A percentile compares a stretch with the other conserved stretches of the same genome.
These are phyloP conservation scores for Aspergillus bombycis DNA, from an alignment of 2,329 filamentous ascomycete genomes.

Conservation along the genomic window DNA sequence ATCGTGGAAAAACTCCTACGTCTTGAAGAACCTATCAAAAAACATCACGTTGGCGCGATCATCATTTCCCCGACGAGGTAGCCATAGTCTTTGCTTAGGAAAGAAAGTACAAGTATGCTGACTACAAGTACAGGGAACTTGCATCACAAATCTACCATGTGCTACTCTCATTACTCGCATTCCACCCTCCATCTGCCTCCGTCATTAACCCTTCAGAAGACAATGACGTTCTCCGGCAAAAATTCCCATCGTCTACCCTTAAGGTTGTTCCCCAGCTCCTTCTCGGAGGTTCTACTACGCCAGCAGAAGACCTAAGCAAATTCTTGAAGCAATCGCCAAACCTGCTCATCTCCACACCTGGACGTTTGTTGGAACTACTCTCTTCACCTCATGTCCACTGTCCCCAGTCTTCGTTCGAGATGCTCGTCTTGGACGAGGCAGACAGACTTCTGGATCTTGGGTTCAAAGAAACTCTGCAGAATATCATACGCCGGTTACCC, in stretches of 20 bases:
- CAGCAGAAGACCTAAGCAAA: slow-evolving; percentile 81
- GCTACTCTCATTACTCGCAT: slow-evolving; percentile 73
- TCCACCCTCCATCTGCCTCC: slow-evolving; percentile 75
- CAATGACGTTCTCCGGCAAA: slow-evolving; percentile 38
- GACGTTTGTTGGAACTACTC: slow-evolving; percentile 83
- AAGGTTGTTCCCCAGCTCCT: slow-evolving; percentile 83
- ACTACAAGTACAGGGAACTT: slow-evolving; percentile 66
- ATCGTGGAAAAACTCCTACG: slow-evolving; percentile 80
- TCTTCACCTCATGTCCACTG: slow-evolving; percentile 86
- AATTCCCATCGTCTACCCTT: slow-evolving; percentile 51
- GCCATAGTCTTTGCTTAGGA: background rate
- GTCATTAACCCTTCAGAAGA: slow-evolving; percentile 48
- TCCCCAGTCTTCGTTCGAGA: slow-evolving; percentile 85
- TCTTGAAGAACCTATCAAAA: slow-evolving; percentile 79
- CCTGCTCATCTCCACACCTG: slow-evolving; percentile 86
- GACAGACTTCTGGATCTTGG: slow-evolving; percentile 90
- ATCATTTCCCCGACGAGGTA: slow-evolving; percentile 82
- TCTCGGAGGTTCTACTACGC: slow-evolving; percentile 78
- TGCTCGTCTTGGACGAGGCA: slow-evolving; percentile 90
- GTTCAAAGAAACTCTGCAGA: slow-evolving; percentile 88
- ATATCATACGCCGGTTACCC: slow-evolving; percentile 79
- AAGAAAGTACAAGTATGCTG: slow-evolving; percentile 4
- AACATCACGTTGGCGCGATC: slow-evolving; percentile 86
- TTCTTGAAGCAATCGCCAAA: slow-evolving; percentile 88
- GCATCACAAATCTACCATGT: slow-evolving; percentile 89